Base-by-base conservation (phyloP, 2,329 filamentous ascomycete genomes). In the Cercospora zeina region DNA sequence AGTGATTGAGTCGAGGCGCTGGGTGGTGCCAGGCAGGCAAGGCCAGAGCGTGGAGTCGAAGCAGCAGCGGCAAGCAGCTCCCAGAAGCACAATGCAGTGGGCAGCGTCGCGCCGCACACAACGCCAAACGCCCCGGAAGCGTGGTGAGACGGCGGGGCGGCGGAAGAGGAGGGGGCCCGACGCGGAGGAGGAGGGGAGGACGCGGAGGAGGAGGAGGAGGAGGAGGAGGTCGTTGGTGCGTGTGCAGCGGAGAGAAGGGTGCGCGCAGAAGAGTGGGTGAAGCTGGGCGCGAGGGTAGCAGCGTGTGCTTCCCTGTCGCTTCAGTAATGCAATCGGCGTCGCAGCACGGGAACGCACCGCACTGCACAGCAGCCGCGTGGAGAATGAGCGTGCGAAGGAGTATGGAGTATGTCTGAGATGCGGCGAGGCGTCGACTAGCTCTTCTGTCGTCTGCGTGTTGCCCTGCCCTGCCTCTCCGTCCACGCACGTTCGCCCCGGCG, bases 51-150 rank as follows among this genome's bases (percentile, higher is more conserved):
- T 13, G 24, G 47, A 51, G 47, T 51, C 47, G 47, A 30, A 54
- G 51, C 51, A 39, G 31, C 53, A 55, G 49, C 49, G 27, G 50
- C 50, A 36, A 6, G 31, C 14, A 36, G 27, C 37, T 42, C 33
- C 31, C 36, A 42, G 30, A 2, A 34, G 24, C 37, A 50, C 55
- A 31, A 33, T 54, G 24, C n/a, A 27, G 14, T 45, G 47, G 37
- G 42, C 58, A 24, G 39, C 14, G 21, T 39, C 34, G 34, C 47
- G 45, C 30, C 47, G 24, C 47, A 21, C 36, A 51, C 33, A 56
- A 61, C 59, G 54, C 53, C 54, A 30, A 10, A 51, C 47, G 47
- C 47, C 47, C 47, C 47, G 47, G 27, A 51, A 16, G 24, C 24
- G 47, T 51, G 47, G 11, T n/a, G 24, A 13, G 47, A 33, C 27